Base-by-base conservation (phyloP, 805 yeast species). In the Starmerella potacharoeniae region DNA sequence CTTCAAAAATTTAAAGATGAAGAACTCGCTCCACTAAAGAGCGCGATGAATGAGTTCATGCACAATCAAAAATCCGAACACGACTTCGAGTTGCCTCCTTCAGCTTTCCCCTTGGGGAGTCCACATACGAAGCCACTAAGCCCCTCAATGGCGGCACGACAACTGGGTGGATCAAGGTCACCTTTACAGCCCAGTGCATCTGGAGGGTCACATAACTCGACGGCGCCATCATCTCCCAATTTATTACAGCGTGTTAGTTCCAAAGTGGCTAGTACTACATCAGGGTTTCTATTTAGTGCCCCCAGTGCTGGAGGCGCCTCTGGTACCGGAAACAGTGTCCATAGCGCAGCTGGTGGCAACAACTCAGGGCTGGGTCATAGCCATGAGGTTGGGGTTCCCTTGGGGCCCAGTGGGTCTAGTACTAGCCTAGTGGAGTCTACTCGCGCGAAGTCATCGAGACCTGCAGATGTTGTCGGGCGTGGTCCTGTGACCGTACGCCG, bases 401-500 rank as follows among this genome's bases (percentile, higher is more conserved):
- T 14, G 37, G 49, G 9, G 39, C 54, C 39, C 33, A 44, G 17
- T 45, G 31, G n/a, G 5, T 33, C 34, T 13, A 44, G 37, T 9
- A 14, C 41, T 16, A 13, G 33, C 50, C 11, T 13, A 8, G 50
- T 8, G 9, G 31, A 16, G 17, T 6, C n/a, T 5, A 36, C 33
- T 33, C 41, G 41, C 11, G 7, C 41, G 6, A 34, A n/a, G 33
- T 9, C 40, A 2, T 7, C 31, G 8, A 34, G 11, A 16, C 6
- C 50, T 14, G 36, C 37, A 13, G 48, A 36, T 9, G 9, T 11
- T 8, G 30, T 35, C 14, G 39, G 31, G 1, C 40, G 49, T 5
- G 66, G 65, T 5, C 66, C 66, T 2, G 53, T 62, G 4, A 63
- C 66, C 8, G 56, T 60, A 6, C 56, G 66, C 5, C 56, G 64